Conservation (phyloP, 2,329 filamentous ascomycete species). For the Alternaria metachromatica region DNA sequence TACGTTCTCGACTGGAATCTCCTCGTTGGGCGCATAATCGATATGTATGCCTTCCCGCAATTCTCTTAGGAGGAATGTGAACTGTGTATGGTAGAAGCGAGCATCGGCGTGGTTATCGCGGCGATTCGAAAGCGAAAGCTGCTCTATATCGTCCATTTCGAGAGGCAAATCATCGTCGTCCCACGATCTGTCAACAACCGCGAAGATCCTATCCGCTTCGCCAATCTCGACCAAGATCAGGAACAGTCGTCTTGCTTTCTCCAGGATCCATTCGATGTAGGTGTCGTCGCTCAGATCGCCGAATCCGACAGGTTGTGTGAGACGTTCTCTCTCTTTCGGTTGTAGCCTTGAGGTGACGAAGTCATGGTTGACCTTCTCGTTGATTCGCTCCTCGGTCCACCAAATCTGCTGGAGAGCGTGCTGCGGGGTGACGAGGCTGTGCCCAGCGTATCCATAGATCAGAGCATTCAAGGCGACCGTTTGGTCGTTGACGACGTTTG, state of each 20-base stretch:
- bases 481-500: constrained; percentile 52
- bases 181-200: constrained; percentile 77
- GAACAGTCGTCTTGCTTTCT: constrained; percentile 73
- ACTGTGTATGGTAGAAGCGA: constrained; percentile 74
- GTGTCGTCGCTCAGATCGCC: constrained; percentile 74
- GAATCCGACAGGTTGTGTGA: constrained; percentile 70
- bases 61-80: constrained; percentile 71
- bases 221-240: constrained; percentile 73
- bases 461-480: constrained; percentile 57
- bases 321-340: constrained; percentile 66
- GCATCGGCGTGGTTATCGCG: constrained; percentile 69
- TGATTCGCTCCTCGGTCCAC: constrained; percentile 76
- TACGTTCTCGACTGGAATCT: constrained; percentile 72
- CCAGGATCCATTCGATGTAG: constrained; percentile 79
- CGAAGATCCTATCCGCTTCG: constrained; percentile 76
- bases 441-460: constrained; percentile 59
- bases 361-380: constrained; percentile 70
- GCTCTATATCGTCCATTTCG: constrained; percentile 68
- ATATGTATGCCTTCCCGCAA: constrained; percentile 67
- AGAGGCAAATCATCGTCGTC: constrained; percentile 78
- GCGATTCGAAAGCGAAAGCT: constrained; percentile 65
- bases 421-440: constrained; percentile 59
- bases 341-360: constrained; percentile 71
- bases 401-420: constrained; percentile 62
- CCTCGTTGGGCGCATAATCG: constrained; percentile 70